These are phyloP conservation scores for Metroxylon sagu DNA, from an alignment of 176 grass and related monocot genomes.

Conservation along the genomic window DNA sequence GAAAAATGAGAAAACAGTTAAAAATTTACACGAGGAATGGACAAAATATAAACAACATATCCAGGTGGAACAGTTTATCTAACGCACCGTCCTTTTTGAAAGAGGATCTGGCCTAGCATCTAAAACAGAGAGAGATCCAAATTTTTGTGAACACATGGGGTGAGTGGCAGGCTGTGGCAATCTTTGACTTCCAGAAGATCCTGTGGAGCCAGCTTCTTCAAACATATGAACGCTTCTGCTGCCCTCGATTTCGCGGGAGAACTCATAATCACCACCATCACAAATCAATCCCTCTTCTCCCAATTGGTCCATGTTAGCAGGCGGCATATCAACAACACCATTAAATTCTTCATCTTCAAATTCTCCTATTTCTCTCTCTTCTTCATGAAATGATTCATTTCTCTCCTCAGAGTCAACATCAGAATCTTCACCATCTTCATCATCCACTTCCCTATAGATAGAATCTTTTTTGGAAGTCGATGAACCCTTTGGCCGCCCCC, in stretches of 20 bases:
- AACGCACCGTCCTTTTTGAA: constrained; percentile 52
- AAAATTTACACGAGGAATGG: too few species aligned
- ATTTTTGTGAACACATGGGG: constrained; percentile 65
- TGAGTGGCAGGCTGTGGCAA: constrained; percentile 49
- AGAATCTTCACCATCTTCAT: constrained; percentile 71
- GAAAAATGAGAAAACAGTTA: too few species aligned
- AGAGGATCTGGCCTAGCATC: constrained; percentile 30
- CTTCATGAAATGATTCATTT: constrained; percentile 52
- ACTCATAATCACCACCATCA: constrained; percentile 27
- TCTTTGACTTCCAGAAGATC: constrained; percentile 77
- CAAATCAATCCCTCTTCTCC: constrained; percentile 19
- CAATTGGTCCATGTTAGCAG: constrained; percentile 37
- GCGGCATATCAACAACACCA: constrained; percentile 39
- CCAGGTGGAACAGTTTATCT: too few species aligned
- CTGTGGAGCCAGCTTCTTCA: constrained; percentile 76
- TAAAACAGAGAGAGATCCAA: constrained; percentile 78
- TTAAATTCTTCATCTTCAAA: constrained; percentile 75
- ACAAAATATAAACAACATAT: too few species aligned
- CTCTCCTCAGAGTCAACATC: constrained; percentile 77
- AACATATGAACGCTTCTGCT: constrained; percentile 30
- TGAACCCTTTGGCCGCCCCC: constrained; percentile 45
- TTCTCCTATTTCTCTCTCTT: constrained; percentile 64
- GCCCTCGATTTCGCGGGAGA: constrained; percentile 24
- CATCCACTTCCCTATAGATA: constrained; percentile 79
- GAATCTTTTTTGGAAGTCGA: constrained; percentile 35